Base-by-base conservation (phyloP, 352 stramenopile genomes). In the Lagenidium giganteum region DNA sequence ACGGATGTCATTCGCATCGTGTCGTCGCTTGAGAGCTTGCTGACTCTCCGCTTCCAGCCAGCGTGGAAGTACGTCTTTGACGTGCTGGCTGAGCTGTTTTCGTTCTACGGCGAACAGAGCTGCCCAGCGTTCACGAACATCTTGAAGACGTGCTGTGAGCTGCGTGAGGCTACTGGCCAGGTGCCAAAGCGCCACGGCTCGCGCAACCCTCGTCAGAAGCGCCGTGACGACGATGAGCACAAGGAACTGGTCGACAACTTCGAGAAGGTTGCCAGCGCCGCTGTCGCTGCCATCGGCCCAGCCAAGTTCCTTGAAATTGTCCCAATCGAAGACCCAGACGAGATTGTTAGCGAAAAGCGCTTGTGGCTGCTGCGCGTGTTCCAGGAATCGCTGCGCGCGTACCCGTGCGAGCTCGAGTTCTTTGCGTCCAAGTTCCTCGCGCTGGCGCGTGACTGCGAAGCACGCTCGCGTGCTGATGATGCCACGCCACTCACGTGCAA, bases 321-420 rank as follows among this genome's bases (percentile, higher is more conserved):
- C 36, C 73, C 83, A 13, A 67, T 94, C 30, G 64, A 80, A 23
- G 69, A 93, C 59, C 47, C 67, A 11, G 77, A 60, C 2, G 80
- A 89, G 5, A 71, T 92, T 40, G 61, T 94, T 9, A 82, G 56
- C 25, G 76, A 91, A 36, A 69, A 86, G 59, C 75, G 79, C 24
- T 57, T 78, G 22, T 94, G 83, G 83, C 67, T 92, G 20, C 54
- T 94, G n/a, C 68, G 77, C 0, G 76, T 94, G 34, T 74, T 93
- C 52, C 75, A 82, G 39, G 76, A 90, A 24, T 58, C 67, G 17
- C 59, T 91, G 24, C 71, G 70, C 31, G 35, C 53, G 25, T 67
- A 62, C 47, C 63, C 70, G 49, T 75, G 68, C 33, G 68, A 79
- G 42, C 67, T 94, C 27, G 61, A 70, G 17, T 94, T 90, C 54